Percentiles rank a stretch among this genome's conserved stretches.
Conservation (phyloP, 257 asterid genomes). For the Fraxinus pennsylvanica region DNA sequence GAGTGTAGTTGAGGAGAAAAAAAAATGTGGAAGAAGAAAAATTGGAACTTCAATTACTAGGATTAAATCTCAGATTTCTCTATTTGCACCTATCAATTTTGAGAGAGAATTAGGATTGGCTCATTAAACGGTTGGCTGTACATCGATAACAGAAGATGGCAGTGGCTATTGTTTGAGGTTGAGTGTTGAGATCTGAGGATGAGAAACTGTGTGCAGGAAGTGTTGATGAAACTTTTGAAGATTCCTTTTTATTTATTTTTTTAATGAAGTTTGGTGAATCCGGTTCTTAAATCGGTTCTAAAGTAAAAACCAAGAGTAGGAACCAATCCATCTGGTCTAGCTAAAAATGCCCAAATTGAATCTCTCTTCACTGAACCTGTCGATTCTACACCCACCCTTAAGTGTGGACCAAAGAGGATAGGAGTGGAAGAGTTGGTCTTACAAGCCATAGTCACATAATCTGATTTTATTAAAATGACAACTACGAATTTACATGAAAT, state of each 20-base stretch:
- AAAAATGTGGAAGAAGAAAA: neutral
- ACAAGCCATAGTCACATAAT: neutral
- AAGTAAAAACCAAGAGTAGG: neutral
- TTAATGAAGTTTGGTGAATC: neutral
- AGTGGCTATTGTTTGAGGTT: neutral
- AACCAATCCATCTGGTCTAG: neutral
- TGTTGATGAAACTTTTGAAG: neutral
- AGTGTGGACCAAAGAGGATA: too few relatives aligned
- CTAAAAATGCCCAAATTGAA: neutral
- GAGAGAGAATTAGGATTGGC: neutral
- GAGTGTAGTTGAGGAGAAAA: neutral
- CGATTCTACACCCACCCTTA: neutral
- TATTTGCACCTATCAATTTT: neutral
- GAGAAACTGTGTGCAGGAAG: neutral
- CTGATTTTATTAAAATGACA: neutral
- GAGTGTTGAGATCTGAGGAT: neutral
- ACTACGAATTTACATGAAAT: constrained; percentile 11
- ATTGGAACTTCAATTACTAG: neutral
- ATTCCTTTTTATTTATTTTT: neutral
- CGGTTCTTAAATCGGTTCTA: neutral
- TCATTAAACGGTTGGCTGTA: neutral
- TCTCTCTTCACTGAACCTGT: neutral
- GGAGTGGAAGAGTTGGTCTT: neutral
- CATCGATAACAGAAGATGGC: neutral
- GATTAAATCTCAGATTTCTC: neutral